phyloP scores from a whole-genome alignment of 148 eudicot genomes.

The Polygonum aviculare region DNA sequence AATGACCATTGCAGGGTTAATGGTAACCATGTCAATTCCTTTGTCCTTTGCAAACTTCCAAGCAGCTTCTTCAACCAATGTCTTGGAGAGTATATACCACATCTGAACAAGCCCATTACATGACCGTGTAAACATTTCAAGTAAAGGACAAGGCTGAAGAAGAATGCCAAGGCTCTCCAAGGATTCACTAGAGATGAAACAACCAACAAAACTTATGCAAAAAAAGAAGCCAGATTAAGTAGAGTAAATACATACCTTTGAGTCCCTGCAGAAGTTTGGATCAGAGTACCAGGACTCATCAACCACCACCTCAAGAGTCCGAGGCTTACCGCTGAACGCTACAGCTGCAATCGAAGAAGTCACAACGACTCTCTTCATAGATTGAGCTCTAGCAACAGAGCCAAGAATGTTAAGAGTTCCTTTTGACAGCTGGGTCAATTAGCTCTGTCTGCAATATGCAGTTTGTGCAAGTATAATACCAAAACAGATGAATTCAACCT shows the following conservation, averaged over 20 bases:
- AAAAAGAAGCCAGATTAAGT: neutral
- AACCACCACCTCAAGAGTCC: constrained; percentile 17
- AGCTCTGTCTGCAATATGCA: constrained; percentile 18
- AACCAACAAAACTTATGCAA: neutral
- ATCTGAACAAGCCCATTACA: constrained; percentile 3
- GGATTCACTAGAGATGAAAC: neutral
- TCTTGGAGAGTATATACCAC: constrained; percentile 18
- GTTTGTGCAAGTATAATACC: neutral
- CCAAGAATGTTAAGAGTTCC: constrained; percentile 35
- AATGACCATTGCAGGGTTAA: constrained; percentile 22
- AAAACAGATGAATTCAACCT: too few relatives aligned
- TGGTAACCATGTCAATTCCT: constrained; percentile 16
- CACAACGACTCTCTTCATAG: constrained; percentile 27
- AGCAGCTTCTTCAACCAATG: constrained; percentile 14
- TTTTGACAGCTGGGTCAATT: constrained; percentile 31
- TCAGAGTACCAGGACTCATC: constrained; percentile 34
- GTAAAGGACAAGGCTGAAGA: neutral
- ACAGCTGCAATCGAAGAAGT: constrained; percentile 36
- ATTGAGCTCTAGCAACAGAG: constrained; percentile 19
- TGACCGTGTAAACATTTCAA: neutral
- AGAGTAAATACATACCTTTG: constrained; percentile 9
- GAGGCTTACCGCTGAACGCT: constrained; percentile 12
- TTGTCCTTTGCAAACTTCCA: constrained; percentile 12
- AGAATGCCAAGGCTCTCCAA: neutral
- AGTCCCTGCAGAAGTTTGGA: constrained; percentile 18